Base-by-base conservation (phyloP, 2,329 filamentous ascomycete genomes). In the Epichloe hybrida region DNA sequence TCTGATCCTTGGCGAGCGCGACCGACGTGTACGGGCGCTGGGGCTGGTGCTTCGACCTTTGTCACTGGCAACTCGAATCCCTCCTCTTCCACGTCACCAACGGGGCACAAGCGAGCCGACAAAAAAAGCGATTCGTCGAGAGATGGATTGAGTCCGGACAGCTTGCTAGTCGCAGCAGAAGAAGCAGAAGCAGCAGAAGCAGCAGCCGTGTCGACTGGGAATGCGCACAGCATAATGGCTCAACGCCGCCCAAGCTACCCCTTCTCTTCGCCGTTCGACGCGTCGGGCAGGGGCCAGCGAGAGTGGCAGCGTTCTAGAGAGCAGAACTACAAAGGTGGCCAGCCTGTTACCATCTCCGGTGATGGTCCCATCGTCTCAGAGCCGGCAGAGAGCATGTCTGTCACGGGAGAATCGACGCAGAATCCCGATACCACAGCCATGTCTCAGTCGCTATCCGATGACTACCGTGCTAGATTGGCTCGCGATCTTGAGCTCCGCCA, bases 391-490 rank as follows among this genome's bases (percentile, higher is more conserved):
- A 53, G 51, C 41, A 48, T 50, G 45, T 52, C 53, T 50, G 63
- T 52, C 49, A 51, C 50, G 46, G 52, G 52, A 46, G 56, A 55
- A 42, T 43, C 43, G 40, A 47, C 50, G 31, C 52, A 57, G 23
- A 50, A 46, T 35, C 8, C 46, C 5, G 48, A 54, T 15, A 43
- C 50, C 35, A 49, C 55, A 35, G 50, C 53, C 35, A 54, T 58
- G 4, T 67, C 66, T 37, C 72, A 77, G 58, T 63, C 71, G 54
- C 75, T 76, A 59, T 68, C 83, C 50, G 74, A 68, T 54, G 76
- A 80, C 58, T 80, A 83, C 51, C 72, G 78, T 50, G 76, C 79
- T 60, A 73, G 69, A 53, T 64, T 82, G 48, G 71, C 76, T 15
- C 71, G 70, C 50, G 73, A 80, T 45, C 66, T 79, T 49, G 72